A percentile compares a stretch with the other conserved stretches of the same genome.
phyloP scores from a whole-genome alignment of 345 rosid species.

The Dipteronia sinensis region DNA sequence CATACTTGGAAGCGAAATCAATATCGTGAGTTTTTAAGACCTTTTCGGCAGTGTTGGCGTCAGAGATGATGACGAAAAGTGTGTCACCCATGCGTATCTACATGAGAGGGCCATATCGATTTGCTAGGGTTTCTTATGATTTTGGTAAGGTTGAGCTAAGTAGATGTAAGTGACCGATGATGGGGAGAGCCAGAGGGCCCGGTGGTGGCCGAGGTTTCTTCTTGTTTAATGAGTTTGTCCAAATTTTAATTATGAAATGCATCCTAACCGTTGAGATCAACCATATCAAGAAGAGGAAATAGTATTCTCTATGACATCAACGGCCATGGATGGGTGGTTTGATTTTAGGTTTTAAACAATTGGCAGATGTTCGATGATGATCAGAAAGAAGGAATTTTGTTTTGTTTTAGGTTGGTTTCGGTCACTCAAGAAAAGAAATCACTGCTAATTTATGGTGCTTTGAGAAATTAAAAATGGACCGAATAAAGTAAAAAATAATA shows the following conservation, averaged over 20 bases:
- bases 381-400: background rate
- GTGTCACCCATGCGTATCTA: constrained; percentile 33
- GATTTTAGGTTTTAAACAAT: background rate
- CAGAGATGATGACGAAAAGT: constrained; percentile 31
- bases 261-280: constrained; percentile 23
- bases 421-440: background rate
- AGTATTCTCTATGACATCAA: background rate
- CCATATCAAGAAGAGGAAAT: constrained; percentile 1
- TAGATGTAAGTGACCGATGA: constrained; percentile 49
- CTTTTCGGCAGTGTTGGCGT: constrained; percentile 28
- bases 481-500: no score
- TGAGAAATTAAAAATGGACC: no score
- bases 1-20: constrained; percentile 36
- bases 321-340: background rate
- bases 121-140: constrained; percentile 33
- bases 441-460: background rate
- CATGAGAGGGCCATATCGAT: constrained; percentile 38
- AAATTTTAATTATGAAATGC: constrained; percentile 19
- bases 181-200: constrained; percentile 41
- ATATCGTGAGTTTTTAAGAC: constrained; percentile 36
- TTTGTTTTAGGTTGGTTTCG: background rate
- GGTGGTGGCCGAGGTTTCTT: constrained; percentile 31
- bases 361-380: background rate
- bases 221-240: background rate
- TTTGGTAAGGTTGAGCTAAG: constrained; percentile 30